phyloP scores from a whole-genome alignment of 805 yeast genomes.

The Nakazawaea sp. region DNA sequence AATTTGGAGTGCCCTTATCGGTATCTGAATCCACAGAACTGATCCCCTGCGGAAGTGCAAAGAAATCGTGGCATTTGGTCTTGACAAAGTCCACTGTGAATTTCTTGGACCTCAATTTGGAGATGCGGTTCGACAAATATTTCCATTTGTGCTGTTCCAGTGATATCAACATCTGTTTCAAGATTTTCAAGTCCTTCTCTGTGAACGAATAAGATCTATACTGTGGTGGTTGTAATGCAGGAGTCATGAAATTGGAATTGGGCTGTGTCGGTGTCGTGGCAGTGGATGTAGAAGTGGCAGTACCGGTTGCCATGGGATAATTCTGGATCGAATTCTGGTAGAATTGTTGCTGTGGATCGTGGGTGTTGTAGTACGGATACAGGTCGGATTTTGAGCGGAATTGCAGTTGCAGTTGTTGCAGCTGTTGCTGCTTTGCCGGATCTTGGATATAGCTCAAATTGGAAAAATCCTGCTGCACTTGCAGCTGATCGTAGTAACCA shows the following conservation, averaged over 20 bases:
- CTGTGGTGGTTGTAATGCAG: background rate
- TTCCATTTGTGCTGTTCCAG: constrained; percentile 9
- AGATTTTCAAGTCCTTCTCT: constrained; percentile 4
- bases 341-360: too few relatives aligned
- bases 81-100: constrained; percentile 4
- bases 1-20: too few relatives aligned
- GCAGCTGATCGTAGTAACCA: too few relatives aligned
- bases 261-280: background rate
- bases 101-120: constrained; percentile 8
- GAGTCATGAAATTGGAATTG: too few relatives aligned
- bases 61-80: constrained; percentile 7
- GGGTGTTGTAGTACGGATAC: too few relatives aligned
- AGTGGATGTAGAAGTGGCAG: too few relatives aligned
- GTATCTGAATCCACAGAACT: background rate
- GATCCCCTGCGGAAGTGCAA: constrained; percentile 6
- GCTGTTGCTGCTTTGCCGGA: too few relatives aligned
- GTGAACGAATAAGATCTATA: constrained; percentile 2
- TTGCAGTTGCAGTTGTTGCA: too few relatives aligned
- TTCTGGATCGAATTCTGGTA: background rate
- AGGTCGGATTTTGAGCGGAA: too few relatives aligned
- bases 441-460: too few relatives aligned
- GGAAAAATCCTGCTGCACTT: too few relatives aligned
- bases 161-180: constrained; percentile 3
- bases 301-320: too few relatives aligned
- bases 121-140: constrained; percentile 1